Percentiles rank a stretch among this genome's conserved stretches.
phyloP scores from a whole-genome alignment of 2,329 filamentous ascomycete species.

The Sodiomyces alkalinus region DNA sequence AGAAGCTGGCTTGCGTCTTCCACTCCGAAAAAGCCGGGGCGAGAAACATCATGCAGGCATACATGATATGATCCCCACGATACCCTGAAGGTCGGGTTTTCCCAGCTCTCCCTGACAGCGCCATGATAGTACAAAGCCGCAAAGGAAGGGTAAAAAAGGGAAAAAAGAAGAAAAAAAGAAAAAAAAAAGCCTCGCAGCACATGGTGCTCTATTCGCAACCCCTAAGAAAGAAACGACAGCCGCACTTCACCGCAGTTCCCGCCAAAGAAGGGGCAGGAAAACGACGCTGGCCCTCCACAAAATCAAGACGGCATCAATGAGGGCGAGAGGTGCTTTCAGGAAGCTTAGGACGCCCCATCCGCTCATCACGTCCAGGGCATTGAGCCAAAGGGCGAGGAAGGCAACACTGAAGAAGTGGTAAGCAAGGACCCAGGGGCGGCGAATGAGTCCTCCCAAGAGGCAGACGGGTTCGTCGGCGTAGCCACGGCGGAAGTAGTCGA shows the following conservation, averaged over 20 bases:
- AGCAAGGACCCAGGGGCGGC: constrained; percentile 61
- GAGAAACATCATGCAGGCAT: too few species aligned
- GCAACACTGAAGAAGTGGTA: constrained; percentile 94
- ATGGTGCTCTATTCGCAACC: too few species aligned
- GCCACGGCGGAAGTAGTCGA: constrained; percentile 72
- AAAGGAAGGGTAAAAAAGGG: too few species aligned
- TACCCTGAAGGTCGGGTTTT: too few species aligned
- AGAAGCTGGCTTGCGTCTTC: too few species aligned
- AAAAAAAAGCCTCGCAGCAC: too few species aligned
- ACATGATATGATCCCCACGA: too few species aligned
- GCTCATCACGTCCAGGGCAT: constrained; percentile 22
- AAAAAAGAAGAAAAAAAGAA: too few species aligned
- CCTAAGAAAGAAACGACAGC: too few species aligned
- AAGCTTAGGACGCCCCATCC: constrained; percentile 30
- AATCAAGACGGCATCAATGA: constrained; percentile 52
- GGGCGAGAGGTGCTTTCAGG: constrained; percentile 45
- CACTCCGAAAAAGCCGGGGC: too few species aligned
- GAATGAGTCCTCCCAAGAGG: constrained; percentile 68
- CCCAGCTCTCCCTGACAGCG: too few species aligned
- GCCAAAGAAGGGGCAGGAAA: constrained; percentile 67
- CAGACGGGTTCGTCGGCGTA: constrained; percentile 67
- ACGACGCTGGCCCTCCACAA: constrained; percentile 71
- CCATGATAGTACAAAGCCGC: too few species aligned
- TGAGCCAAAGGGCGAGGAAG: constrained; percentile 67
- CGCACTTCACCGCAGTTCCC: constrained; percentile 35